Evolutionary conservation across 2,329 filamentous ascomycete species (phyloP), one percentile per base, ranked within the genome.

Genomic region (Verticillium albo-atrum): DNA sequence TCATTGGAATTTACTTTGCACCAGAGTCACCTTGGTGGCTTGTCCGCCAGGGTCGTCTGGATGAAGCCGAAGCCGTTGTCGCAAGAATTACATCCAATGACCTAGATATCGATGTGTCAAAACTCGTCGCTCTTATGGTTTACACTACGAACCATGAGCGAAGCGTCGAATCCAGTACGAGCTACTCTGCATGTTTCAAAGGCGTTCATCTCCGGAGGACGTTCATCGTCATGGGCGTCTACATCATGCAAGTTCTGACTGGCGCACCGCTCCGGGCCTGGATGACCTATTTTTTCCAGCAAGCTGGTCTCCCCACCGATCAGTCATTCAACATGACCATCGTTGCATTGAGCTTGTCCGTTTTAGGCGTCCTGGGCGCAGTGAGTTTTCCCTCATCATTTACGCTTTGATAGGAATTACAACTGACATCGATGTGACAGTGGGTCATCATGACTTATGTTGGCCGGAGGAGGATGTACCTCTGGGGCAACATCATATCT

Each of bases 261-360:
- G 72, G 72, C 12, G 64, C 60, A 1, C 59, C 62, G 12, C 64
- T 74, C 5, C 67, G 70, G 23, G 55, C 54, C 2, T 57, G 34
- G 14, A 63, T 67, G 12, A 70, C 61, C 42, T 76, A 77, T 62
- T 80, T 74, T 59, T 68, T 71, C 50, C 61, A 70, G 52, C 72
- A 69, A 59, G 71, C 68, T 37, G 70, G 72, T 4, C 63, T 74
- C 4, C 60, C 66, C 6, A 60, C 72, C 12, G 67, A 65, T 7
- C 71, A 73, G 30, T 72, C 80, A 1, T 81, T 80, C 58, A 70
- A 74, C 34, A 79, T 83, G 58, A 76, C 78, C 4, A 70, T 82
- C 63, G 79, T 73, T 50, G 59, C 50, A 3, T 71, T 82, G 32
- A 78, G 75, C 58, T 14, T 32, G 4, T 76, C 78, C 60, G 63